phyloP scores from a whole-genome alignment of 2,329 filamentous ascomycete species.

The Colletotrichum sp. region DNA sequence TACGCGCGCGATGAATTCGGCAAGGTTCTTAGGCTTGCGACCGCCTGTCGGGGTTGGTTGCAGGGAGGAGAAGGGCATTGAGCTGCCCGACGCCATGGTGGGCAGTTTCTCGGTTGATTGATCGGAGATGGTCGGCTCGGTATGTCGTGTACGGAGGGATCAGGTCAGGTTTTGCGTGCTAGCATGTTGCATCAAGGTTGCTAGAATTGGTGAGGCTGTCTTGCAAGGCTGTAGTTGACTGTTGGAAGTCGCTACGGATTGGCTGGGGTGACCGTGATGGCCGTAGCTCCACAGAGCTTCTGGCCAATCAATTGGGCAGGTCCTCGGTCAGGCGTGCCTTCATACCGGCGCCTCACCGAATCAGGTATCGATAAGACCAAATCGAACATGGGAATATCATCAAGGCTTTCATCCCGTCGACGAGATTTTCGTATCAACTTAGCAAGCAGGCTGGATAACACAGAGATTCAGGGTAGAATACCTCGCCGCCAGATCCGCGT shows the following conservation, averaged over 20 bases:
- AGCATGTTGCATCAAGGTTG: not conserved
- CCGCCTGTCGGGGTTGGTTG: conserved; percentile 66
- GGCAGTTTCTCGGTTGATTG: not conserved
- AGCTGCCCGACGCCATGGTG: conserved; percentile 25
- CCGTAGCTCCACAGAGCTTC: not conserved
- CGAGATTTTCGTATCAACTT: not conserved
- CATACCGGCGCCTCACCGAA: not conserved
- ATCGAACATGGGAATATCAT: not conserved
- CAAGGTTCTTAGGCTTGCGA: conserved; percentile 66
- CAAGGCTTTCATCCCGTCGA: not conserved
- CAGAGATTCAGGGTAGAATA: not conserved
- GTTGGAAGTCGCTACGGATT: conserved; percentile 6
- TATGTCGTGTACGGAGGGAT: not conserved
- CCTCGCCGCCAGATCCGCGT: not conserved
- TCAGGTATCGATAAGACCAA: not conserved
- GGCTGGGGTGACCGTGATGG: not conserved
- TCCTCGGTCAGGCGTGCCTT: not conserved
- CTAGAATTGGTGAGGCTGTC: not conserved
- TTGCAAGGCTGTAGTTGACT: conserved; percentile 2
- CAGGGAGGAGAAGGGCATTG: conserved; percentile 56
- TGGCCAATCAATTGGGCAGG: not conserved
- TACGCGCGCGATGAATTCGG: conserved; percentile 79
- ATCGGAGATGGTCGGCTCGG: not conserved
- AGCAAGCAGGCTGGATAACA: not conserved
- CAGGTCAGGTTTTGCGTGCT: not conserved